Evolutionary conservation across 192 early-diverging fungal genomes (phyloP).

Genomic region (Podochytrium sp.): DNA sequence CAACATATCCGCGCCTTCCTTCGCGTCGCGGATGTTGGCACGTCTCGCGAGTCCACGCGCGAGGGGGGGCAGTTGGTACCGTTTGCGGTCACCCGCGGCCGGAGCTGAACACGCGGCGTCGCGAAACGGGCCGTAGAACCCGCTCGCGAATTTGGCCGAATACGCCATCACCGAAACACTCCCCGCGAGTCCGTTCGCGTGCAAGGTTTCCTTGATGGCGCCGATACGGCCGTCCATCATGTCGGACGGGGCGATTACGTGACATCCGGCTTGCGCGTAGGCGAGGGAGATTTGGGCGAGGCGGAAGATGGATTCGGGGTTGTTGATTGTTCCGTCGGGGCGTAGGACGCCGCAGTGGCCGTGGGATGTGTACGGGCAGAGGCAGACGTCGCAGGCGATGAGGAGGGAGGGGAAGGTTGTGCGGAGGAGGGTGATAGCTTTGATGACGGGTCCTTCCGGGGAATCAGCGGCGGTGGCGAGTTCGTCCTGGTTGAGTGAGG

Average conservation of each 20-base stretch:
- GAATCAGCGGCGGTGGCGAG: constrained; percentile 81
- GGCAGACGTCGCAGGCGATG: constrained; percentile 92
- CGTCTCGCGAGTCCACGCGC: constrained; percentile 90
- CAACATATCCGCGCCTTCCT: constrained; percentile 94
- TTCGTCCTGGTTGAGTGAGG: not conserved
- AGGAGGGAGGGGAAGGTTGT: constrained; percentile 77
- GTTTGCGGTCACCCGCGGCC: constrained; percentile 85
- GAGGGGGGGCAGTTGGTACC: constrained; percentile 91
- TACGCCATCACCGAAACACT: constrained; percentile 94
- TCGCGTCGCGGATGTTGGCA: constrained; percentile 82
- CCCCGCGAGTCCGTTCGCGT: constrained; percentile 73
- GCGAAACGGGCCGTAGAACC: constrained; percentile 95
- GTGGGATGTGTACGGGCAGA: constrained; percentile 95
- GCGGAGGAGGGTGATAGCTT: constrained; percentile 78
- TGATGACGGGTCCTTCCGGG: constrained; percentile 82
- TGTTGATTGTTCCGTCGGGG: constrained; percentile 82
- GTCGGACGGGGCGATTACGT: constrained; percentile 91
- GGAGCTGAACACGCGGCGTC: constrained; percentile 96
- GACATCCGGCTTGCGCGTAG: constrained; percentile 91
- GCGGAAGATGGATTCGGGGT: constrained; percentile 74
- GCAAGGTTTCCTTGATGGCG: constrained; percentile 86
- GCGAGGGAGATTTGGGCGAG: constrained; percentile 82
- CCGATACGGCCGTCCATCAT: constrained; percentile 98
- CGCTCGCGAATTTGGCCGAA: constrained; percentile 93
- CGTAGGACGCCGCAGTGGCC: constrained; percentile 86